A percentile compares a stretch with the other conserved stretches of the same genome.
Evolutionary conservation across 805 yeast genomes (phyloP).

Genomic region (Barnettozyma sucrosica): DNA sequence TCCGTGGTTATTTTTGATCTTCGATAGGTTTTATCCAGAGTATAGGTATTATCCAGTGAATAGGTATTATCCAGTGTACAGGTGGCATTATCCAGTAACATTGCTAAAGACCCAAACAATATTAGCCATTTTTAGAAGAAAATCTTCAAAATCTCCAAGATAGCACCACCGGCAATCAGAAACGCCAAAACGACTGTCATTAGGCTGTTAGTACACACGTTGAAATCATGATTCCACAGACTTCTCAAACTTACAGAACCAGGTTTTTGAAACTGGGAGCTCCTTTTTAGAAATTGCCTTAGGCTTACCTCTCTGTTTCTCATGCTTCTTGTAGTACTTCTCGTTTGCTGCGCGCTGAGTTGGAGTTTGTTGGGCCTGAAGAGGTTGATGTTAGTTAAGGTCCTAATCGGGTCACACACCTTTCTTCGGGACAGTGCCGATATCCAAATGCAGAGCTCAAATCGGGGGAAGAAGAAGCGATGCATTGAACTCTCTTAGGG

Average conservation of each 20-base stretch:
- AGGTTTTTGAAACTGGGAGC: constrained; percentile 53
- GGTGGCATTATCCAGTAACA: not conserved
- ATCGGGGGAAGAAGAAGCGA: not conserved
- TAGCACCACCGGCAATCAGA: constrained; percentile 76
- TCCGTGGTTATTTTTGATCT: not conserved
- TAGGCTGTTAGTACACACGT: constrained; percentile 13
- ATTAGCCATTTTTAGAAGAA: constrained; percentile 34
- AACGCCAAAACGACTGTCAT: constrained; percentile 44
- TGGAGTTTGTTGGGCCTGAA: constrained; percentile 72
- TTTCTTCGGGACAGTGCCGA: not conserved
- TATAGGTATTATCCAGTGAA: too few relatives aligned
- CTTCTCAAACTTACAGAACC: constrained; percentile 49
- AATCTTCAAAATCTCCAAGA: constrained; percentile 58
- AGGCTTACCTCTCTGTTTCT: constrained; percentile 70
- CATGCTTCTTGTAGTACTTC: constrained; percentile 70
- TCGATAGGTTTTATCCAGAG: not conserved
- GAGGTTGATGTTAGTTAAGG: not conserved
- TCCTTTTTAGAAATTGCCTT: constrained; percentile 37
- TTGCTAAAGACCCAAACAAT: not conserved
- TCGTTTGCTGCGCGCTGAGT: constrained; percentile 84
- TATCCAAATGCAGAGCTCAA: not conserved
- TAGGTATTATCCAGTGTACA: not conserved
- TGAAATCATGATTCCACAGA: not conserved
- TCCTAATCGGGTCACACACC: not conserved
- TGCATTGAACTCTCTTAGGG: not conserved